Evolutionary conservation across 208 protist species (phyloP).

Genomic region (Leishmania amazonensis): DNA sequence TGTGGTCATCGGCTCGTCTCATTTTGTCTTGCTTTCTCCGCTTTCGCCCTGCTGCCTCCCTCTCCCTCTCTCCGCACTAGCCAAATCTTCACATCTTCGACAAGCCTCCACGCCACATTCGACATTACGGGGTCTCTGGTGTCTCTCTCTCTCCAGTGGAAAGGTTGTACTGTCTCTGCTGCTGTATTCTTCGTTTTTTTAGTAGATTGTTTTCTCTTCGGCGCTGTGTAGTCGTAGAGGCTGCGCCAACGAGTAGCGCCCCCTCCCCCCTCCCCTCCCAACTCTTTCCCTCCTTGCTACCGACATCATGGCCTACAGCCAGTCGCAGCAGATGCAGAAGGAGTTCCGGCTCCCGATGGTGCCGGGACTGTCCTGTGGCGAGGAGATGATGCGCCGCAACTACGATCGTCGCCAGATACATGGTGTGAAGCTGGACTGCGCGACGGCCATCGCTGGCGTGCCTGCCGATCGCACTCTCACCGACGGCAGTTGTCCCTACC

Average conservation of each 20-base stretch:
- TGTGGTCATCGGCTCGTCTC: not conserved
- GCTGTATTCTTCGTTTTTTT: not conserved
- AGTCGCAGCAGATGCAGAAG: constrained; percentile 86
- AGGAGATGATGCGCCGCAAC: constrained; percentile 92
- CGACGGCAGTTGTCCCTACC: constrained; percentile 6
- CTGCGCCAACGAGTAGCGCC: not conserved
- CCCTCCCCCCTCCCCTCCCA: not conserved
- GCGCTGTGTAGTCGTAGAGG: not conserved
- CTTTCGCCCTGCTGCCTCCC: not conserved
- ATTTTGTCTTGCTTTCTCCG: not conserved
- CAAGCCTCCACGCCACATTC: not conserved
- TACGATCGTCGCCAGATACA: constrained; percentile 84
- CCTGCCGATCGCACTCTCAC: constrained; percentile 51
- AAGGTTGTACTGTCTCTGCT: not conserved
- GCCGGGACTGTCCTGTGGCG: constrained; percentile 82
- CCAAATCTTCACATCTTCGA: not conserved
- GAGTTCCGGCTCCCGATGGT: constrained; percentile 92
- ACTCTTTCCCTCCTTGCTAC: not conserved
- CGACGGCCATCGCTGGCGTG: constrained; percentile 55
- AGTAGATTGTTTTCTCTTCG: not conserved
- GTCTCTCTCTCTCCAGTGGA: not conserved
- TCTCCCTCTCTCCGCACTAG: not conserved
- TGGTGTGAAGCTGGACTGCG: constrained; percentile 38
- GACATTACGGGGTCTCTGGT: not conserved
- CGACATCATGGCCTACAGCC: constrained; percentile 57